Evolutionary conservation across 306 rosid species (phyloP).

Genomic region (Canavalia gladiata): DNA sequence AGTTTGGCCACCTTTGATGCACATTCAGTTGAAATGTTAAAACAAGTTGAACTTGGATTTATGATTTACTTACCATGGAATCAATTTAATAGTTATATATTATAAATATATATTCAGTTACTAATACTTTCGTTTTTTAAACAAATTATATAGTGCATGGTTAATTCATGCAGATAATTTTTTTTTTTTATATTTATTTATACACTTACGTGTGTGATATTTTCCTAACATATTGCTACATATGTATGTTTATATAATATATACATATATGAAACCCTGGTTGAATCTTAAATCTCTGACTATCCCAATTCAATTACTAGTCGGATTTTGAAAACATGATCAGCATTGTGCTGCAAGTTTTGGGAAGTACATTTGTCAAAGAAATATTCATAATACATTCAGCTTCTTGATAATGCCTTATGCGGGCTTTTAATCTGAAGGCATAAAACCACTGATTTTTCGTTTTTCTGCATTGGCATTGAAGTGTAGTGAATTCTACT

Average conservation of each 20-base stretch:
- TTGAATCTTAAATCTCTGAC: not conserved
- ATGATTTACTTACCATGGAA: not conserved
- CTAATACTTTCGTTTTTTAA: not conserved
- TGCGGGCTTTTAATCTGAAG: not conserved
- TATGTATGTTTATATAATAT: not conserved
- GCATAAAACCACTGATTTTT: not conserved
- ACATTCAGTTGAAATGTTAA: not conserved
- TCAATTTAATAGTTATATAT: not conserved
- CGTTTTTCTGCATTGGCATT: not conserved
- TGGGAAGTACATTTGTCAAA: slow-evolving; percentile 19
- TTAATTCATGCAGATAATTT: not conserved
- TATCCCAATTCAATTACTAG: not conserved
- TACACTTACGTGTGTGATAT: not conserved
- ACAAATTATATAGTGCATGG: not conserved
- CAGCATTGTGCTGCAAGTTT: not conserved
- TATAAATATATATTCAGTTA: not conserved
- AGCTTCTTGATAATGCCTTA: not conserved
- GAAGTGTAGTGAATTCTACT: not conserved
- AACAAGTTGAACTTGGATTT: not conserved
- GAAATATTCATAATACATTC: not conserved
- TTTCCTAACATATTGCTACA: not conserved
- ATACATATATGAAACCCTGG: not conserved
- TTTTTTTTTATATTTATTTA: not conserved
- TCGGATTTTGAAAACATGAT: not conserved
- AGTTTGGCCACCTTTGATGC: not conserved